Conservation (phyloP, 1,284 basidiomycete genomes). For the Ustilago cynodontis region DNA sequence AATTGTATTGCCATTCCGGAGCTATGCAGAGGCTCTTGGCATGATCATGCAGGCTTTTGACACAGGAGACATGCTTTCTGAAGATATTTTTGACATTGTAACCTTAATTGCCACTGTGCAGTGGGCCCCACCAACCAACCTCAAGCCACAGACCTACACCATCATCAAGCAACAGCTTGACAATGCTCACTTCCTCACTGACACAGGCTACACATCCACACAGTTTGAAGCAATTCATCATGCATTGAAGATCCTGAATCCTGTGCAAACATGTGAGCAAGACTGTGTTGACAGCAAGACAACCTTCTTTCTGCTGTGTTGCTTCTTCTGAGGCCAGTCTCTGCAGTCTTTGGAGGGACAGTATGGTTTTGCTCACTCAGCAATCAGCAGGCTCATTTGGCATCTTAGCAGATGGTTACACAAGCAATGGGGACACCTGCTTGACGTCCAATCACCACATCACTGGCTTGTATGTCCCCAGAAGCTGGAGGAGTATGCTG, state of each 20-base stretch:
- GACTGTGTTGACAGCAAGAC: slow-evolving; percentile 18
- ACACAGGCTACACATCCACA: background rate
- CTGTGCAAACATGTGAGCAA: background rate
- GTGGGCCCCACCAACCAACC: background rate
- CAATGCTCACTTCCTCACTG: background rate
- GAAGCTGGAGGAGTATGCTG: slow-evolving; percentile 8
- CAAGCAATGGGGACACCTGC: slow-evolving; percentile 1
- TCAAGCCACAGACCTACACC: background rate
- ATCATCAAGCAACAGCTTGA: background rate
- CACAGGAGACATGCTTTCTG: background rate
- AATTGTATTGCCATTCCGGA: background rate
- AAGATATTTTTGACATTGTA: background rate
- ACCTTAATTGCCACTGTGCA: background rate
- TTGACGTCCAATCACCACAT: background rate
- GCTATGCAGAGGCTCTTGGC: background rate
- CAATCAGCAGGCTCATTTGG: slow-evolving; percentile 2
- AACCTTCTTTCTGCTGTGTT: slow-evolving; percentile 6
- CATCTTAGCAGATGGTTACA: slow-evolving; percentile 1
- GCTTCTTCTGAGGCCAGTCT: background rate
- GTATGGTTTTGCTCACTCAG: background rate
- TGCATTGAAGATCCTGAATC: slow-evolving; percentile 1
- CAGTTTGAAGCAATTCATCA: slow-evolving; percentile 8
- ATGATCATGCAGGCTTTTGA: slow-evolving; percentile 1
- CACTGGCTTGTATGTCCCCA: background rate
- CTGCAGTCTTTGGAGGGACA: background rate